A percentile compares a stretch with the other conserved stretches of the same genome.
Evolutionary conservation across 2,329 filamentous ascomycete genomes (phyloP).

Genomic region (Alternaria panax): DNA sequence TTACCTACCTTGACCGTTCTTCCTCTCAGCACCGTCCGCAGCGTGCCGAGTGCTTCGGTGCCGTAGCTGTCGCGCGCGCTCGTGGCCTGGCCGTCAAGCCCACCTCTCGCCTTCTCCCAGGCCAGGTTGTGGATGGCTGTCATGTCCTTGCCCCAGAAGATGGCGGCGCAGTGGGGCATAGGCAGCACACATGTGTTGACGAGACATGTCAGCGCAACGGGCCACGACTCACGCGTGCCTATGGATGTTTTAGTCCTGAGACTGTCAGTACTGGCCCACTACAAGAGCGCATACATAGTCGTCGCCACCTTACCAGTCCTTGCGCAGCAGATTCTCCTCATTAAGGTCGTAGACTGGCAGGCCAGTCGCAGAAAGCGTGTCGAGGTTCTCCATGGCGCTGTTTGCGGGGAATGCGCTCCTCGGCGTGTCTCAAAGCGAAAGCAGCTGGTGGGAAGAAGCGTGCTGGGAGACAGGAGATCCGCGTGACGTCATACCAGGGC

Average conservation of each 20-base stretch:
- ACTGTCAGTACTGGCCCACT: constrained; percentile 1
- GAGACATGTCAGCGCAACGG: constrained; percentile 39
- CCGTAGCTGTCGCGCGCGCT: constrained; percentile 42
- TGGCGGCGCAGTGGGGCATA: constrained; percentile 52
- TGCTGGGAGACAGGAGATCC: constrained; percentile 5
- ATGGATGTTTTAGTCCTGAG: constrained; percentile 41
- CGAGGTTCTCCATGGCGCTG: constrained; percentile 33
- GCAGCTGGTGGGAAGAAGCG: constrained; percentile 13
- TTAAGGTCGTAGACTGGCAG: constrained; percentile 44
- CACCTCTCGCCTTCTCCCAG: constrained; percentile 49
- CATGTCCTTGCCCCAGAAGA: constrained; percentile 54
- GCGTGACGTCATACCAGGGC: constrained; percentile 19
- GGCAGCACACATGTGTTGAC: constrained; percentile 49
- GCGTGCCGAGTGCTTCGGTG: constrained; percentile 43
- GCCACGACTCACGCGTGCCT: constrained; percentile 48
- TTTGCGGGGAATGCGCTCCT: constrained; percentile 4
- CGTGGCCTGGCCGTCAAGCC: constrained; percentile 47
- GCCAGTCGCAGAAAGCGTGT: constrained; percentile 42
- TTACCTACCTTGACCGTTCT: constrained; percentile 51
- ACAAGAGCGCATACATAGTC: neutral
- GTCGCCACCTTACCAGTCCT: constrained; percentile 35
- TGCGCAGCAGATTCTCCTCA: constrained; percentile 34
- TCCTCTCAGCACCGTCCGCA: constrained; percentile 46
- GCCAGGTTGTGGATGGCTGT: constrained; percentile 52
- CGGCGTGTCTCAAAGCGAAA: constrained; percentile 6